phyloP scores from a whole-genome alignment of 1,284 basidiomycete genomes.

The Phellinidium pouzarii region DNA sequence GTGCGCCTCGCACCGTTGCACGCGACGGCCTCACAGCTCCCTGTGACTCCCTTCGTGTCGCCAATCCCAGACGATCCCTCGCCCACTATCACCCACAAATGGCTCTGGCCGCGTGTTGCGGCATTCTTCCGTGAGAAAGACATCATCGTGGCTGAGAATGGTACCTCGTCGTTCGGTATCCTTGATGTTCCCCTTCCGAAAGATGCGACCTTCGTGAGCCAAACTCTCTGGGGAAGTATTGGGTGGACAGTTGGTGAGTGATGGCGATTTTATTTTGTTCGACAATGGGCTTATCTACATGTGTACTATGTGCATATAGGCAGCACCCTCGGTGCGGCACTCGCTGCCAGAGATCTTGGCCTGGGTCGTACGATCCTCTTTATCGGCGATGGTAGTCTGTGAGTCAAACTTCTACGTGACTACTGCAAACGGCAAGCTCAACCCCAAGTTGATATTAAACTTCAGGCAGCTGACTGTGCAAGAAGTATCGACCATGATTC shows the following conservation, averaged over 20 bases:
- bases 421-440: background rate
- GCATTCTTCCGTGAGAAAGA: slow-evolving; percentile 75
- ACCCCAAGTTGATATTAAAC: background rate
- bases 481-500: slow-evolving; percentile 76
- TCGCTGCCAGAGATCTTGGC: slow-evolving; percentile 67
- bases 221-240: slow-evolving; percentile 83
- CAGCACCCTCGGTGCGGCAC: slow-evolving; percentile 63
- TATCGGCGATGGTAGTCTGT: slow-evolving; percentile 79
- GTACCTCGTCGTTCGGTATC: slow-evolving; percentile 66
- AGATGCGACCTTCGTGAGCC: slow-evolving; percentile 58
- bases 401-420: slow-evolving; percentile 8
- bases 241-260: slow-evolving; percentile 66
- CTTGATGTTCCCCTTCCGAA: slow-evolving; percentile 72
- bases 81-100: slow-evolving; percentile 59
- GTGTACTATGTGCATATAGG: background rate
- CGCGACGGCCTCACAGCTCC: slow-evolving; percentile 33
- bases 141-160: slow-evolving; percentile 83
- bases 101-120: slow-evolving; percentile 83
- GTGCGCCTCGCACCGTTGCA: slow-evolving; percentile 42
- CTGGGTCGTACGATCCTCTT: slow-evolving; percentile 75
- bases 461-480: slow-evolving; percentile 68
- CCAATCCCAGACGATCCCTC: slow-evolving; percentile 41
- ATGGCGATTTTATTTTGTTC: slow-evolving; percentile 23
- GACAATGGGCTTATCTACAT: slow-evolving; percentile 21
- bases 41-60: slow-evolving; percentile 45